Evolutionary conservation across 2,329 filamentous ascomycete genomes (phyloP), one percentile per base, ranked within the genome.

Genomic region (Pseudocercospora fijiensis): DNA sequence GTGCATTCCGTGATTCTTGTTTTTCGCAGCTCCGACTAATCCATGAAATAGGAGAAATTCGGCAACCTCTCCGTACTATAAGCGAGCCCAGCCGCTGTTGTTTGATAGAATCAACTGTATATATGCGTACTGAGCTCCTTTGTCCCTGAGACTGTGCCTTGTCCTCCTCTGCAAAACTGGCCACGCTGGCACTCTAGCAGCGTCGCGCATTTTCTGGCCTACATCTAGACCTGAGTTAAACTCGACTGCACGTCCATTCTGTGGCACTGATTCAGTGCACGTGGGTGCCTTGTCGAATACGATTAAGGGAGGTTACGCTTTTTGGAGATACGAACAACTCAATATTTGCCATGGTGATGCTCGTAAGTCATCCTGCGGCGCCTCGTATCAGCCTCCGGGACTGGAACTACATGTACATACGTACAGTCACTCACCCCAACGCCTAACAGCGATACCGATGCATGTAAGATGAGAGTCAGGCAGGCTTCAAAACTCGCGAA

Each of bases 51-150:
- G 94, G 95, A 99, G 88, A 96, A 93, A 87, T 99, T 98, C 82
- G 95, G 95, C 84, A 93, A 98, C 80, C 88, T 98, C 75, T 94
- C 95, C 75, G 83, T 96, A 74, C 85, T 98, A 80, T 99, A 96
- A 87, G 86, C 78, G 75, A 74, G 57, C 62, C 52, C 58, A 64
- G 57, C 60, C 61, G 59, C 60, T 63, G 58, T 59, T 63, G 63
- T 69, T 62, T 60, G 63, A 68, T 71, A 69, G 67, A 67, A 56
- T 57, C 64, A 61, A 64, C 60, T 69, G 67, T 70, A 69, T 66
- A 69, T 70, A 70, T 64, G 64, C 61, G 30, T 65, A 67, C 60
- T 62, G 66, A 68, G 61, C 58, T 65, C 60, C 57, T 60, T 66
- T 67, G 64, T 58, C n/a, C 52, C 52, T 13, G 52, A 56, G 18